Percentiles rank a stretch among this genome's conserved stretches.
Evolutionary conservation across 2,329 filamentous ascomycete genomes (phyloP).

Genomic region (Trichoderma simmonsii): DNA sequence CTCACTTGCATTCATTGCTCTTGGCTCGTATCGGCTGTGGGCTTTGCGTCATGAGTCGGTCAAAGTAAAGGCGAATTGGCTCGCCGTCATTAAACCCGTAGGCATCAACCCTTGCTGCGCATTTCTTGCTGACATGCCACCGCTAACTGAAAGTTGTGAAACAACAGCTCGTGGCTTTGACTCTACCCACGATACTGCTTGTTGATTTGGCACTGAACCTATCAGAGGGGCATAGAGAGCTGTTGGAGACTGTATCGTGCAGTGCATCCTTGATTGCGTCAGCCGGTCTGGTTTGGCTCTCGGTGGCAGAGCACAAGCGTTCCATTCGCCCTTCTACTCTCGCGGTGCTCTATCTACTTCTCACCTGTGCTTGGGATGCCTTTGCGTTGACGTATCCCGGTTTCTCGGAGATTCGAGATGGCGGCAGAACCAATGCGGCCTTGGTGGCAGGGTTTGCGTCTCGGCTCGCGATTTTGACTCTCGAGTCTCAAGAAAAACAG

Average conservation of each 20-base stretch:
- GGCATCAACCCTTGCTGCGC: not conserved
- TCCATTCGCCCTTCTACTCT: constrained; percentile 9
- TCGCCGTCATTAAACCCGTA: constrained; percentile 4
- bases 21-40: not conserved
- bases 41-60: not conserved
- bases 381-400: not conserved
- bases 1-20: not conserved
- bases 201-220: not conserved
- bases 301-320: constrained; percentile 7
- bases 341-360: constrained; percentile 1
- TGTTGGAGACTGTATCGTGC: not conserved
- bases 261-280: not conserved
- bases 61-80: constrained; percentile 7
- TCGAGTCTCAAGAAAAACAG: not conserved
- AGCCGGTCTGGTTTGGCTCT: not conserved
- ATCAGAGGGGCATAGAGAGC: not conserved
- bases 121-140: not conserved
- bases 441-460: not conserved
- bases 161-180: constrained; percentile 1
- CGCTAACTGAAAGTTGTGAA: not conserved
- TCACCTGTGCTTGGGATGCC: not conserved
- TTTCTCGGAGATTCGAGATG: not conserved
- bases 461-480: not conserved
- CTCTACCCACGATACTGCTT: not conserved
- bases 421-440: not conserved